Conservation (phyloP, 176 grass and related monocot species). For the Carex pumila region DNA sequence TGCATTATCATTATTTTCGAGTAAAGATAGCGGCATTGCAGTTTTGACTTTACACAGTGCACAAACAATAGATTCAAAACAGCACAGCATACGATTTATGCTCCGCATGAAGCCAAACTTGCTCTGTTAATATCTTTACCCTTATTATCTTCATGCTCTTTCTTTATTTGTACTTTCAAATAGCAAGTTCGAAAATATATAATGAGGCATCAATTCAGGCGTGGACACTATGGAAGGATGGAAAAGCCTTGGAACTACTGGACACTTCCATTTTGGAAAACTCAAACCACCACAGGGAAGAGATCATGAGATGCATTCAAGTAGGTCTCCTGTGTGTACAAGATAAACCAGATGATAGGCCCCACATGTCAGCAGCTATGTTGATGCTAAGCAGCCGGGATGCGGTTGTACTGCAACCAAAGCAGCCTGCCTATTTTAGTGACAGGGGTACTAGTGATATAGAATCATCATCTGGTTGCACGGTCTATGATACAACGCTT, state of each 20-base stretch:
- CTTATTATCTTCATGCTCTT: no score
- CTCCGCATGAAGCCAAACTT: no score
- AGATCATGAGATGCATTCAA: conserved; percentile 58
- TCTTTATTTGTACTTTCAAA: not conserved
- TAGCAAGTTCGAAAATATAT: not conserved
- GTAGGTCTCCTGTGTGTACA: conserved; percentile 71
- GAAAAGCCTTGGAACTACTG: conserved; percentile 30
- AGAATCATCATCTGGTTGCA: conserved; percentile 32
- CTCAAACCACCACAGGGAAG: not conserved
- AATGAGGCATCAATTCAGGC: conserved; percentile 17
- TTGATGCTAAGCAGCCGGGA: conserved; percentile 54
- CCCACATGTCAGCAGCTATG: conserved; percentile 45
- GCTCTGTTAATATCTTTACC: no score
- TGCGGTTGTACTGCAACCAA: conserved; percentile 27
- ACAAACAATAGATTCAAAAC: no score
- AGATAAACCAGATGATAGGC: conserved; percentile 58
- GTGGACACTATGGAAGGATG: conserved; percentile 56
- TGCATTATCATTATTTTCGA: not conserved
- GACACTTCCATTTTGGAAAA: conserved; percentile 17
- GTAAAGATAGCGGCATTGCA: no score
- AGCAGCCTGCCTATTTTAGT: conserved; percentile 41
- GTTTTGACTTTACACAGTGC: no score
- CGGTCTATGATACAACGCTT: conserved; percentile 43
- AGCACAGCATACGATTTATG: no score
- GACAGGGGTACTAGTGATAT: conserved; percentile 26